Evolutionary conservation across 2,329 filamentous ascomycete species (phyloP).

Genomic region (Paecilomyces variotii): DNA sequence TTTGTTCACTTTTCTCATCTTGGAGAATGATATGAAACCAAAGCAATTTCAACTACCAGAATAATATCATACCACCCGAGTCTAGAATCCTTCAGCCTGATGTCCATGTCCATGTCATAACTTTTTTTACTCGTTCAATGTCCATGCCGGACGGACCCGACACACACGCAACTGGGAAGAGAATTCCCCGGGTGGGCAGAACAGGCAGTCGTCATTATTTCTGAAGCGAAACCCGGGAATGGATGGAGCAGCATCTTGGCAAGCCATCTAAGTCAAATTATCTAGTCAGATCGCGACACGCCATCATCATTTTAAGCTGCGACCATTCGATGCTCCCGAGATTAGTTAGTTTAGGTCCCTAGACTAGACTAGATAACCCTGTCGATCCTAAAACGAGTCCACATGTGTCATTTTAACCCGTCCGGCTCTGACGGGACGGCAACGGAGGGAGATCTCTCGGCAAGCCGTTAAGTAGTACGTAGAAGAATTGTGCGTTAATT

Average conservation of each 20-base stretch:
- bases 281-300: neutral
- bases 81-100: no score
- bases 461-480: neutral
- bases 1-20: no score
- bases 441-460: neutral
- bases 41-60: no score
- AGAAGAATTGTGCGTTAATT: no score
- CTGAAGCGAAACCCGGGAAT: neutral
- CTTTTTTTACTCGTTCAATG: no score
- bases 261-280: neutral
- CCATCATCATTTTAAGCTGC: neutral
- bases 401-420: no score
- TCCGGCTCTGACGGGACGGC: neutral
- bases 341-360: neutral
- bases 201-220: no score
- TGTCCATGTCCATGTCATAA: no score
- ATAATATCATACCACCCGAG: no score
- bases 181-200: neutral
- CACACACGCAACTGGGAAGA: neutral
- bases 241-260: neutral
- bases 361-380: no score
- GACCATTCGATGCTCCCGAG: neutral
- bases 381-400: no score
- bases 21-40: no score
- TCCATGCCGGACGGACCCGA: neutral